Base-by-base conservation (phyloP, 371 early-diverging fungal genomes). In the Actinomortierella ambigua region DNA sequence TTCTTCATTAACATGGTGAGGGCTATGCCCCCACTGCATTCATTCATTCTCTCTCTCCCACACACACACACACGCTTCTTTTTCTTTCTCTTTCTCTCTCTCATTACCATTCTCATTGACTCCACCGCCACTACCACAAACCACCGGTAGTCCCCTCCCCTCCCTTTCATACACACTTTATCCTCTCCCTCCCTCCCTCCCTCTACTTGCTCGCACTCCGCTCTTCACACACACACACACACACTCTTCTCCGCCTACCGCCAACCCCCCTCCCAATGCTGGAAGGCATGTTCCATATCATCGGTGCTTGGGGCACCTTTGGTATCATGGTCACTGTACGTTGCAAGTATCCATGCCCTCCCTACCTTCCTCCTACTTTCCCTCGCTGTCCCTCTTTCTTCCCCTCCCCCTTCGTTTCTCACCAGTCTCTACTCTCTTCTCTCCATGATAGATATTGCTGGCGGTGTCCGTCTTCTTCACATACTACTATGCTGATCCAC, bases 401-500 rank as follows among this genome's bases (percentile, higher is more conserved):
- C 40, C 42, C 18, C 34, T 11, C 11, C 34, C 4, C 34, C 34
- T 34, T 34, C 34, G 4, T 11, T 34, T 34, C 34, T 11, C 4
- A 24, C 5, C 3, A 28, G n/a, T 17, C 42, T 0, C 15, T 15
- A 14, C 46, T 4, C 8, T 54, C 29, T 48, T 50, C 53, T 39
- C n/a, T 34, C 43, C 22, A 8, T 9, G 17, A 22, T 67, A 85
- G 87, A 57, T 62, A n/a, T 59, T 85, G 20, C 76, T 85, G 43
- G 59, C 77, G 14, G 79, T 85, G 58, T 81, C 82, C 47, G 57
- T 79, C 44, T 75, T 67, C 15, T 85, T 85, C 58, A 83, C 85
- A 27, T 73, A 83, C 27, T 78, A 85, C 70, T 87, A 83, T 68
- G 84, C 85, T 53, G 77, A 82, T 61, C 79, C 70, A 47, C 77